These are phyloP conservation scores for Coniophora puteana DNA, from an alignment of 1,284 basidiomycete species.

Conservation along the genomic window DNA sequence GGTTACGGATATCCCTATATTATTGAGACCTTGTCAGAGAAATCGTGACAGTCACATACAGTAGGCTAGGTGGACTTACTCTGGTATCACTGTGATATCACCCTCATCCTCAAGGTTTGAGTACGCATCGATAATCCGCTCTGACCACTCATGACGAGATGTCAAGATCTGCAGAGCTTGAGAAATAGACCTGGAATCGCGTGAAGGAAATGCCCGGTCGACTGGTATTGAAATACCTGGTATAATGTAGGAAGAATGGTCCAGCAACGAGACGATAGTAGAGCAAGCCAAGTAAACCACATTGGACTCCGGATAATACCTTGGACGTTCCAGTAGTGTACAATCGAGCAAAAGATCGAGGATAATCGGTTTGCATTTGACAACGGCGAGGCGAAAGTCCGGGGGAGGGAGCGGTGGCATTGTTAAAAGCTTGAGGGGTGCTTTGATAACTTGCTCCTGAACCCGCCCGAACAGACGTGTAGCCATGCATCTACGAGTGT, in stretches of 20 bases:
- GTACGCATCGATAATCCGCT: constrained; percentile 13
- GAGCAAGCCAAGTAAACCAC: constrained; percentile 17
- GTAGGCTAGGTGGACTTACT: too few species aligned
- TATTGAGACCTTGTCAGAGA: too few species aligned
- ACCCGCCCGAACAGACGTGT: too few species aligned
- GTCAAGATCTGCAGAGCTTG: constrained; percentile 9
- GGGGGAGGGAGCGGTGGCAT: too few species aligned
- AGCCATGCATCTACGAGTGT: too few species aligned
- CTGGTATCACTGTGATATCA: constrained; percentile 6
- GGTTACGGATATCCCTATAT: too few species aligned
- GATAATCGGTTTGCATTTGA: constrained; percentile 23
- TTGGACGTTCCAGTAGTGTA: constrained; percentile 14
- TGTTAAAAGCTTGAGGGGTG: too few species aligned
- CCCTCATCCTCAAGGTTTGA: constrained; percentile 13
- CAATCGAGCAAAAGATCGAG: constrained; percentile 23
- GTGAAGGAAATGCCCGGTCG: constrained; percentile 5
- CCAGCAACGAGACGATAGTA: constrained; percentile 12
- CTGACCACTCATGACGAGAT: constrained; percentile 12
- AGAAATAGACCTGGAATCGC: constrained; percentile 12
- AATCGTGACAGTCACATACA: too few species aligned
- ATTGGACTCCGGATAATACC: constrained; percentile 24
- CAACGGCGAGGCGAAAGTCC: constrained; percentile 20
- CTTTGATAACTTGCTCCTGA: too few species aligned
- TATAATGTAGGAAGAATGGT: constrained; percentile 11
- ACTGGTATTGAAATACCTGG: constrained; percentile 15